These are phyloP conservation scores for Huiozyma sinensis DNA, from an alignment of 805 yeast species.

Conservation along the genomic window DNA sequence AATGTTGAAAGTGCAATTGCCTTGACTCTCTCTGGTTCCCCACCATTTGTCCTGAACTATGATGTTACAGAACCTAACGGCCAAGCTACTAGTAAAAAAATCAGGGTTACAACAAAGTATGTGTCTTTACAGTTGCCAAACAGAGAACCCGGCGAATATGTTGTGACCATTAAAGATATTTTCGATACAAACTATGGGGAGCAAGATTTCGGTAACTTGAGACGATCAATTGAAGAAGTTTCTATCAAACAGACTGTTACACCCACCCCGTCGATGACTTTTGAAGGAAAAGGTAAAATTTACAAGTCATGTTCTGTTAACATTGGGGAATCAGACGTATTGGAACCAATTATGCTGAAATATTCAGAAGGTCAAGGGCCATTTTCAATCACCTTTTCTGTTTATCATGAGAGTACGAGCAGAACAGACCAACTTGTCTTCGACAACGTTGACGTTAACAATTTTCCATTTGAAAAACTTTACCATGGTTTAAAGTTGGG, in stretches of 20 bases:
- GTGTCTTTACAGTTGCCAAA: constrained; percentile 38
- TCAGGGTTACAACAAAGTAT: constrained; percentile 43
- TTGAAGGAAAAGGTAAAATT: constrained; percentile 37
- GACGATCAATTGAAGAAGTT: constrained; percentile 17
- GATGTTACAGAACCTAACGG: constrained; percentile 52
- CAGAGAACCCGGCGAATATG: constrained; percentile 47
- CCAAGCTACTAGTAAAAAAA: constrained; percentile 24
- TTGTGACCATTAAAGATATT: constrained; percentile 48
- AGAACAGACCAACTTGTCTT: constrained; percentile 38
- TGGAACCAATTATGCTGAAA: constrained; percentile 46
- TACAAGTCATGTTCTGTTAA: constrained; percentile 41
- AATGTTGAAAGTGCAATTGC: constrained; percentile 39
- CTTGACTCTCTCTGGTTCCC: constrained; percentile 42
- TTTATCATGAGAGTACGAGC: constrained; percentile 53
- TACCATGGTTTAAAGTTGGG: constrained; percentile 56
- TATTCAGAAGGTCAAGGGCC: constrained; percentile 49
- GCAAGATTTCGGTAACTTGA: constrained; percentile 20
- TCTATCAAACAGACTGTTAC: constrained; percentile 43
- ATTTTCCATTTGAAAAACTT: constrained; percentile 33
- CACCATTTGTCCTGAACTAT: constrained; percentile 64
- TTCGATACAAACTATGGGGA: constrained; percentile 54
- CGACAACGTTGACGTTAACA: constrained; percentile 31
- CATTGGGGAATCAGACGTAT: constrained; percentile 17
- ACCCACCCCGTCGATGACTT: constrained; percentile 49
- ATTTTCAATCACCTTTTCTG: constrained; percentile 43